A percentile compares a stretch with the other conserved stretches of the same genome.
Evolutionary conservation across 2,329 filamentous ascomycete species (phyloP).

Genomic region (Aureobasidium sp.): DNA sequence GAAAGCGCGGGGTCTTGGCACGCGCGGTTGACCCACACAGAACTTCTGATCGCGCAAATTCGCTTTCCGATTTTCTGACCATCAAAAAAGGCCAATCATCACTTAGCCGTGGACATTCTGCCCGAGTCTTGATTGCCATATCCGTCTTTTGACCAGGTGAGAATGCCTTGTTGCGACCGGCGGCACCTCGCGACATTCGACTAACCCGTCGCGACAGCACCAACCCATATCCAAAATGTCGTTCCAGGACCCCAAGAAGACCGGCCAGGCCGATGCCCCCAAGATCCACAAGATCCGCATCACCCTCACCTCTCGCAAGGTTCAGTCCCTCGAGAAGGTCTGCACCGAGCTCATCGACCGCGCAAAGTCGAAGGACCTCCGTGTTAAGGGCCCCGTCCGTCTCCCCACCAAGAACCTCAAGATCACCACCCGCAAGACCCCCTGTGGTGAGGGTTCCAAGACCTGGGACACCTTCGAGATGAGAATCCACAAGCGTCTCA

Average conservation of each 20-base stretch:
- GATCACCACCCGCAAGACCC: constrained; percentile 97
- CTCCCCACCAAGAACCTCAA: constrained; percentile 95
- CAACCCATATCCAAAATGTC: constrained; percentile 59
- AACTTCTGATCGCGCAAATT: neutral
- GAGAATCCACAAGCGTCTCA: constrained; percentile 96
- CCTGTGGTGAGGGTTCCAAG: constrained; percentile 99
- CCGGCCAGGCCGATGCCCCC: constrained; percentile 73
- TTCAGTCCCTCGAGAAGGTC: constrained; percentile 93
- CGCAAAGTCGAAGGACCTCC: constrained; percentile 96
- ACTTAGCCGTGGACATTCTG: constrained; percentile 43
- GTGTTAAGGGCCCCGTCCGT: constrained; percentile 96
- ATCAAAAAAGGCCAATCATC: constrained; percentile 39
- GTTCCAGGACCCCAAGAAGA: constrained; percentile 93
- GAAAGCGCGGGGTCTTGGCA: constrained; percentile 2
- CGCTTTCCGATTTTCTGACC: neutral
- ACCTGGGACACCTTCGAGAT: constrained; percentile 99
- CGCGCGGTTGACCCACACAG: neutral
- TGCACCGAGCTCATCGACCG: constrained; percentile 97
- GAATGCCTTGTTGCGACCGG: neutral
- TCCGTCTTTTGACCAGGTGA: constrained; percentile 11
- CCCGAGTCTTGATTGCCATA: constrained; percentile 43
- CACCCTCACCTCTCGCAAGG: constrained; percentile 93
- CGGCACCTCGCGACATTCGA: constrained; percentile 10
- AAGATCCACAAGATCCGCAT: constrained; percentile 98
- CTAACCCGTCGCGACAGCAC: constrained; percentile 23